Base-by-base conservation (phyloP, 2,329 filamentous ascomycete genomes). In the Ophidiomyces ophidiicola region DNA sequence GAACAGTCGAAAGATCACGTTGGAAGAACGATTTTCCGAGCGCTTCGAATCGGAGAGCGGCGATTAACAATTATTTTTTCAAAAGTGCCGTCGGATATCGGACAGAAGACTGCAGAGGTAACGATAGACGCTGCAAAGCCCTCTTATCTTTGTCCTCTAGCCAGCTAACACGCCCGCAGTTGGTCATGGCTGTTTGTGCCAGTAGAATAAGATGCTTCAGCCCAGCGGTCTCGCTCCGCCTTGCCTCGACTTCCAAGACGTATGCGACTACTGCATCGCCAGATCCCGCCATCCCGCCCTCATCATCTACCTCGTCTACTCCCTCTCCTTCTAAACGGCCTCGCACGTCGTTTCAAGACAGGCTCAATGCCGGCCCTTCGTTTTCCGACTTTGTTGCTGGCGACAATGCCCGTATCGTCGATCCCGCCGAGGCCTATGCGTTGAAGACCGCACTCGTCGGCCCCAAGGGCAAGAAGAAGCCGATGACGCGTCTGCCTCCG, bases 401-500 rank as follows among this genome's bases (percentile, higher is more conserved):
- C 15, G 57, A 41, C 12, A 52, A 63, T 54, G 38, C 60, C 64
- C 50, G 57, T 47, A 43, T 61, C 44, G 48, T 69, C 54, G 56
- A 63, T 10, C 57, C 63, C 0, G 51, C 58, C 11, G 72, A 77
- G 50, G 69, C 72, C 12, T 72, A 75, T 53, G 70, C 72, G 36
- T 66, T 79, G 44, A 71, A 73, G 48, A 78, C 72, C 8, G 75
- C 72, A 5, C 65, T 74, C 47, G 71, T 76, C 25, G 75, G 74
- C 7, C 74, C 72, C 1, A 67, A 68, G 46, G 74, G 74, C 41
- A 72, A 69, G 55, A 74, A 77, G 63, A 75, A 75, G 57, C 67
- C 73, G 53, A 76, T 80, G 53, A 79, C 75, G 34, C 78, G 90
- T 33, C 69, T 98, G 34, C 90, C 90, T 14, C 74, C 80, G 50